A percentile compares a stretch with the other conserved stretches of the same genome.
Conservation (phyloP, 2,329 filamentous ascomycete species). For the Colletotrichum noveboracense region DNA sequence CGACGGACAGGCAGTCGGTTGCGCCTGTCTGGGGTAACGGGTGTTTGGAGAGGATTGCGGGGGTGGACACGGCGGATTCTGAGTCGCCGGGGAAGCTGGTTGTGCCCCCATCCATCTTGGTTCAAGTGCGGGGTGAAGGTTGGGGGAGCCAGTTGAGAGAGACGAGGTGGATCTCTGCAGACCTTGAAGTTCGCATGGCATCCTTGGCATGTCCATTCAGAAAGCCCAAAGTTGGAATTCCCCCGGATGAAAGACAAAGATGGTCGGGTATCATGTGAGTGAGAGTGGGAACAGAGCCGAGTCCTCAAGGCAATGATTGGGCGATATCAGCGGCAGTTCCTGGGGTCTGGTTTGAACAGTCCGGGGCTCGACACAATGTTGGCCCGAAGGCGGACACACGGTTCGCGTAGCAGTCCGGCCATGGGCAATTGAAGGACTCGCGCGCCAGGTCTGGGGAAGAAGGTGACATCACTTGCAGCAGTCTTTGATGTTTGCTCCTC, state of each 20-base stretch:
- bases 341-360: background rate
- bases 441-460: background rate
- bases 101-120: background rate
- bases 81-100: background rate
- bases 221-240: background rate
- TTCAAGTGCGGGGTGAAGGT: constrained; percentile 10
- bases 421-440: background rate
- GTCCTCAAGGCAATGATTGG: background rate
- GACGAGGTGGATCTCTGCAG: constrained; percentile 4
- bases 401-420: background rate
- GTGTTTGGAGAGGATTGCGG: constrained; percentile 15
- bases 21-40: background rate
- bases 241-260: background rate
- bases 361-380: constrained; percentile 16
- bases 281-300: background rate
- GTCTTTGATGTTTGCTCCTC: background rate
- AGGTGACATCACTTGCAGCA: background rate
- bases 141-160: constrained; percentile 5
- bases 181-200: background rate
- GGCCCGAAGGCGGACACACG: constrained; percentile 6
- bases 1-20: background rate
- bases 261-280: background rate
- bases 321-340: background rate
- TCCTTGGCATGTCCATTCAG: background rate
- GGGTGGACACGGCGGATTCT: background rate